Percentiles rank a stretch among this genome's conserved stretches.
Conservation (phyloP, 108 stramenopile genomes). For the Epithemia pelagica region DNA sequence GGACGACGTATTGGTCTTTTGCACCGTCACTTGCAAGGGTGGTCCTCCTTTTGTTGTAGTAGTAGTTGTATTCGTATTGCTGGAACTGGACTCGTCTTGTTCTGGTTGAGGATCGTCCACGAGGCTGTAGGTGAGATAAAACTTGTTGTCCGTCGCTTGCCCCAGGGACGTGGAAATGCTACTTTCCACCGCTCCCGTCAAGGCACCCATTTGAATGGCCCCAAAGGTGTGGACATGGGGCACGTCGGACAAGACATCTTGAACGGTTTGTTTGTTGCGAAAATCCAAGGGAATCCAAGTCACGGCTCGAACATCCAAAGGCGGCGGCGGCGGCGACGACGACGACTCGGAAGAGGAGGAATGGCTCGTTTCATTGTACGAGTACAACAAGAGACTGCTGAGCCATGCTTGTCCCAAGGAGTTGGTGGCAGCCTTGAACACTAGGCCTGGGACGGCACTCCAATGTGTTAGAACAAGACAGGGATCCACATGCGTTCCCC, state of each 20-base stretch:
- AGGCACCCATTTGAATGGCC: not conserved
- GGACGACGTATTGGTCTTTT: slow-evolving; percentile 1
- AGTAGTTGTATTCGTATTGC: not conserved
- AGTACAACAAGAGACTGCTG: not conserved
- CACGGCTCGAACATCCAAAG: slow-evolving; percentile 1
- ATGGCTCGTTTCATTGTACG: not conserved
- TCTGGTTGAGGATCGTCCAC: not conserved
- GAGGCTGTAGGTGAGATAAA: not conserved
- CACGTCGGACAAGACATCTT: not conserved
- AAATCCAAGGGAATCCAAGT: not conserved
- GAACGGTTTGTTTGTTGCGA: not conserved
- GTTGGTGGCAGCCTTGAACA: not conserved
- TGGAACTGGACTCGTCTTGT: not conserved
- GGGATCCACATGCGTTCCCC: not conserved
- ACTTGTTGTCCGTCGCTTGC: not conserved
- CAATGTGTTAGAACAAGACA: not conserved
- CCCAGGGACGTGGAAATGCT: not conserved
- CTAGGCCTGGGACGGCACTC: not conserved
- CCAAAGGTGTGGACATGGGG: not conserved
- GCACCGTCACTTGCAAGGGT: slow-evolving; percentile 9
- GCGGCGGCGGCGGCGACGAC: not conserved
- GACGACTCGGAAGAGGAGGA: not conserved
- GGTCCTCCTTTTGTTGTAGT: not conserved
- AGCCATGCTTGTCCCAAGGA: not conserved
- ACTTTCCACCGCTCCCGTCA: not conserved